These are phyloP conservation scores for Gossypium australe DNA, from an alignment of 345 rosid genomes.

Conservation along the genomic window DNA sequence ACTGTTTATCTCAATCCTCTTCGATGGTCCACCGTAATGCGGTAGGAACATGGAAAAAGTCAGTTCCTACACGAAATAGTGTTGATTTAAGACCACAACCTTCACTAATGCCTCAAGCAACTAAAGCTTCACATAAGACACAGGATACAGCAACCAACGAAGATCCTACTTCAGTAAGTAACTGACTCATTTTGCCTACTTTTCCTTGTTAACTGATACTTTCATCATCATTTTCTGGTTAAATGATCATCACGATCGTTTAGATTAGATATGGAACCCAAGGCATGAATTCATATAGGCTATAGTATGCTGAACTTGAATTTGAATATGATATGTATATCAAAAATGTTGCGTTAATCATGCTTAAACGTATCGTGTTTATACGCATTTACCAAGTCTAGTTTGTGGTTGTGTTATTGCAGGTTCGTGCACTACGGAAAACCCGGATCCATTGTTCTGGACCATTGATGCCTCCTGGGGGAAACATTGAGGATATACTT, in stretches of 20 bases:
- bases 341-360: background rate
- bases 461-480: slow-evolving; percentile 89
- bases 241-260: background rate
- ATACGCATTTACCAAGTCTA: background rate
- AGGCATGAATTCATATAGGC: background rate
- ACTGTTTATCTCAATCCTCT: background rate
- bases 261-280: background rate
- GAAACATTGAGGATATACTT: slow-evolving; percentile 76
- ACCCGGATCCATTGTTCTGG: slow-evolving; percentile 81
- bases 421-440: slow-evolving; percentile 62
- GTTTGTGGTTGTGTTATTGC: slow-evolving; percentile 15
- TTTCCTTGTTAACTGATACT: background rate
- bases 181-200: background rate
- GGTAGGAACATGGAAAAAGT: slow-evolving; percentile 10
- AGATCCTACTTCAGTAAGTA: slow-evolving; percentile 31
- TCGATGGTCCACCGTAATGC: background rate
- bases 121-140: slow-evolving; percentile 14
- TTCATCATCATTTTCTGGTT: background rate
- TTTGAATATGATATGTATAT: background rate
- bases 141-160: slow-evolving; percentile 9
- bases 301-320: background rate
- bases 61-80: slow-evolving; percentile 8
- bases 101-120: slow-evolving; percentile 21
- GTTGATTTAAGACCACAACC: slow-evolving; percentile 24
- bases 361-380: background rate